A percentile compares a stretch with the other conserved stretches of the same genome.
These are phyloP conservation scores for Penicillium hordei DNA, from an alignment of 2,329 filamentous ascomycete genomes.

Conservation along the genomic window DNA sequence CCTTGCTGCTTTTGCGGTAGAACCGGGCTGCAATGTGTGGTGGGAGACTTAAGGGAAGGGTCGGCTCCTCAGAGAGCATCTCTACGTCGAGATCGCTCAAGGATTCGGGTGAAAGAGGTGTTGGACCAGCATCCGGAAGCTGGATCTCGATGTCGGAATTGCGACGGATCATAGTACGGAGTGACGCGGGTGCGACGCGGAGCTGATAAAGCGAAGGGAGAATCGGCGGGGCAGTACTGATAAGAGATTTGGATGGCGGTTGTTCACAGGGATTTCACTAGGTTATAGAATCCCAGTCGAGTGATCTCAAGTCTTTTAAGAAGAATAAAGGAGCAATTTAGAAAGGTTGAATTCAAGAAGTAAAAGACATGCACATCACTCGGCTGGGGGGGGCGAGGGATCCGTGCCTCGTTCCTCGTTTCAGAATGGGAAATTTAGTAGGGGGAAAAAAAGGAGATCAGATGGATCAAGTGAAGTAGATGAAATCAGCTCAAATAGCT, in stretches of 20 bases:
- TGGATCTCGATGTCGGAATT: constrained; percentile 46
- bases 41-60: constrained; percentile 52
- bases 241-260: constrained; percentile 35
- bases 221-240: constrained; percentile 49
- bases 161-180: constrained; percentile 39
- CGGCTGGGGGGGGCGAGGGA: constrained; percentile 26
- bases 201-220: constrained; percentile 12
- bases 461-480: background rate
- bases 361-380: constrained; percentile 14
- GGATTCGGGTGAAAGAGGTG: constrained; percentile 27
- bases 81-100: constrained; percentile 40
- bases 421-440: constrained; percentile 30
- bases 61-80: constrained; percentile 41
- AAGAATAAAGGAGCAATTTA: constrained; percentile 1
- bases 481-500: background rate
- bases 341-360: constrained; percentile 12
- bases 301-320: background rate
- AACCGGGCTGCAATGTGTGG: constrained; percentile 64
- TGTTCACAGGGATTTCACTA: background rate
- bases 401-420: constrained; percentile 39
- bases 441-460: constrained; percentile 10
- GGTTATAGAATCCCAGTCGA: background rate
- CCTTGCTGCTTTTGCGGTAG: constrained; percentile 53
- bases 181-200: constrained; percentile 42
- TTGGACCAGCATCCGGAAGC: constrained; percentile 37